phyloP scores from a whole-genome alignment of 345 rosid genomes.

The Pelargonium nanum region DNA sequence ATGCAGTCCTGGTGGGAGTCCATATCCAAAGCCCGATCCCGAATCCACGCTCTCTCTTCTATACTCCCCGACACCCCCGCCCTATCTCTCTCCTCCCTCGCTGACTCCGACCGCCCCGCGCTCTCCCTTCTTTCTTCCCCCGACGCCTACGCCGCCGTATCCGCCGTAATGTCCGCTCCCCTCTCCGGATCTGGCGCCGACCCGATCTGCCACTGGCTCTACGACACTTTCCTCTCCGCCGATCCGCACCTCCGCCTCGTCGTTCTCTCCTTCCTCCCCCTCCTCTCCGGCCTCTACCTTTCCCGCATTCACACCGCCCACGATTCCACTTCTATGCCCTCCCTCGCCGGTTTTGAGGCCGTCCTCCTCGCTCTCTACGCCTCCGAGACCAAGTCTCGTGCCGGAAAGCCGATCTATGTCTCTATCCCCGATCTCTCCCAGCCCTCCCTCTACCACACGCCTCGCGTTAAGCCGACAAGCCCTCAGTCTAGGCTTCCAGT shows the following conservation, averaged over 20 bases:
- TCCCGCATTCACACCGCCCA: slow-evolving; percentile 64
- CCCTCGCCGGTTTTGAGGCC: slow-evolving; percentile 88
- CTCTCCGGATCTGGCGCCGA: slow-evolving; percentile 80
- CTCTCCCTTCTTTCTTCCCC: slow-evolving; percentile 74
- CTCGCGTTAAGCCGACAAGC: slow-evolving; percentile 29
- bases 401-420: slow-evolving; percentile 61
- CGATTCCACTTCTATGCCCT: slow-evolving; percentile 37
- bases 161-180: slow-evolving; percentile 38
- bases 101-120: slow-evolving; percentile 90
- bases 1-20: slow-evolving; percentile 99
- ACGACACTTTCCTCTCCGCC: slow-evolving; percentile 75
- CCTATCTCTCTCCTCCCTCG: slow-evolving; percentile 57
- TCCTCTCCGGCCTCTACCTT: slow-evolving; percentile 58
- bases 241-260: slow-evolving; percentile 77
- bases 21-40: slow-evolving; percentile 77
- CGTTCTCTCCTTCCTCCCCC: slow-evolving; percentile 76
- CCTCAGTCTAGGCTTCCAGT: slow-evolving; percentile 32
- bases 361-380: slow-evolving; percentile 82
- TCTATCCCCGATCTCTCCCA: slow-evolving; percentile 79
- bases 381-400: slow-evolving; percentile 67
- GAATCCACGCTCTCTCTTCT: slow-evolving; percentile 60
- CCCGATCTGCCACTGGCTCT: slow-evolving; percentile 93
- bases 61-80: slow-evolving; percentile 36
- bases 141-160: slow-evolving; percentile 49
- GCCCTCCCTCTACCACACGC: slow-evolving; percentile 83